Evolutionary conservation across 768 basidiomycete species (phyloP), one percentile per base, ranked within the genome.

Genomic region (Asterophora lycoperdoides): DNA sequence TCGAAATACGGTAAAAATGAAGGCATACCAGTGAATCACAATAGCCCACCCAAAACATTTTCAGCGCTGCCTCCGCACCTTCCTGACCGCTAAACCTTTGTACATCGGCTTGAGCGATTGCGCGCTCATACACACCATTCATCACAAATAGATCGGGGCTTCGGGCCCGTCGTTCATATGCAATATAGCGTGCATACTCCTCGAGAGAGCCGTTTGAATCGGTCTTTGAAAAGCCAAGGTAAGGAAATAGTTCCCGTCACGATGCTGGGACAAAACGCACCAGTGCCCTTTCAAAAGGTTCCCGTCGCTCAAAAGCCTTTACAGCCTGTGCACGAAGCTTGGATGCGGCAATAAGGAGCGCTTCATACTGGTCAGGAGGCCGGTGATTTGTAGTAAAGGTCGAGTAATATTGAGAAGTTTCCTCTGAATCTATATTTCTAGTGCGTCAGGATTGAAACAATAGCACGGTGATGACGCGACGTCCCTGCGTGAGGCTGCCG

Each of bases 331-430:
- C 70, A 13, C 84, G 81, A 28, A 79, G 64, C 64, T 88, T 86
- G 13, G 91, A 91, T 2, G 92, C 93, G 1, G 78, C 65, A 14
- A 95, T 76, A 19, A 97, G 78, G 6, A 84, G 67, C 0, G 71
- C 57, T 60, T 95, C 93, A 61, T 98, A 98, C 36, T 85, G 77
- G n/a, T 76, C 68, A 0, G 83, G 72, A 11, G 86, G 79, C 57
- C 83, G 80, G 64, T 87, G 77, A 46, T 79, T 78, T 1, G 92
- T 90, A 13, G 91, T 90, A 68, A 97, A 96, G 0, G 84, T 78
- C 0, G 94, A 96, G 63, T 95, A 98, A 2, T 80, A 74, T 58
- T 90, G 84, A 48, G 84, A 84, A 0, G 93, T 94, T 11, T 87
- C 80, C 34, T 91, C 89, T 47, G 84, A 76, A 50, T 80, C 91